Evolutionary conservation across 345 rosid genomes (phyloP).

Genomic region (Gossypium thurberi): DNA sequence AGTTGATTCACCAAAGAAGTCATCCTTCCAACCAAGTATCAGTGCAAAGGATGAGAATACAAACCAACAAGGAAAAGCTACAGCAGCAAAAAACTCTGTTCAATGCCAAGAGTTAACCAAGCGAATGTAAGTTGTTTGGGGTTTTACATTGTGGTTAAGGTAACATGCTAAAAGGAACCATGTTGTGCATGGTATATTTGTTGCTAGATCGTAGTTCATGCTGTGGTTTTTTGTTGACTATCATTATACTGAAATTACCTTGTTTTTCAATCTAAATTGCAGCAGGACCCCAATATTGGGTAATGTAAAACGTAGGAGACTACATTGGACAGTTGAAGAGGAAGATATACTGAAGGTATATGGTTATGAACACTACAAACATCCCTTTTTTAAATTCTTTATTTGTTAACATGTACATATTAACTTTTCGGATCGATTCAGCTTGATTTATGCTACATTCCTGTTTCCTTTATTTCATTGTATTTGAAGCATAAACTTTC

Average conservation of each 20-base stretch:
- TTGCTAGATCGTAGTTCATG: background rate
- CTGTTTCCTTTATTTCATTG: background rate
- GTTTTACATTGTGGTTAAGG: background rate
- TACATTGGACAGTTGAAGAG: slow-evolving; percentile 34
- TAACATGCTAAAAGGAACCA: background rate
- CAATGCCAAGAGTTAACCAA: background rate
- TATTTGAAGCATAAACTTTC: background rate
- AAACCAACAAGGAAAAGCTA: background rate
- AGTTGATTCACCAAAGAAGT: background rate
- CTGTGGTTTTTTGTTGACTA: background rate
- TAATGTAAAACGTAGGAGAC: slow-evolving; percentile 27
- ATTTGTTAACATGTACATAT: background rate
- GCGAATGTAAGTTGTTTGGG: slow-evolving; percentile 19
- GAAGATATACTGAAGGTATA: slow-evolving; percentile 40
- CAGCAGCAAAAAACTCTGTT: background rate
- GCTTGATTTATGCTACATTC: background rate
- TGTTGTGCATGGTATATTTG: background rate
- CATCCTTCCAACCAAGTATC: slow-evolving; percentile 8
- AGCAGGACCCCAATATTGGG: slow-evolving; percentile 10
- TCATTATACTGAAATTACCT: background rate
- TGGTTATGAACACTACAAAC: background rate
- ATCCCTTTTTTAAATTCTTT: background rate
- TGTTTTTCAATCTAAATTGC: slow-evolving; percentile 5
- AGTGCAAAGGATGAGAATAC: background rate
- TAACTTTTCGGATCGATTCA: background rate